Percentiles rank a stretch among this genome's conserved stretches.
These are phyloP conservation scores for Solanum verrucosum DNA, from an alignment of 257 asterid species.

Conservation along the genomic window DNA sequence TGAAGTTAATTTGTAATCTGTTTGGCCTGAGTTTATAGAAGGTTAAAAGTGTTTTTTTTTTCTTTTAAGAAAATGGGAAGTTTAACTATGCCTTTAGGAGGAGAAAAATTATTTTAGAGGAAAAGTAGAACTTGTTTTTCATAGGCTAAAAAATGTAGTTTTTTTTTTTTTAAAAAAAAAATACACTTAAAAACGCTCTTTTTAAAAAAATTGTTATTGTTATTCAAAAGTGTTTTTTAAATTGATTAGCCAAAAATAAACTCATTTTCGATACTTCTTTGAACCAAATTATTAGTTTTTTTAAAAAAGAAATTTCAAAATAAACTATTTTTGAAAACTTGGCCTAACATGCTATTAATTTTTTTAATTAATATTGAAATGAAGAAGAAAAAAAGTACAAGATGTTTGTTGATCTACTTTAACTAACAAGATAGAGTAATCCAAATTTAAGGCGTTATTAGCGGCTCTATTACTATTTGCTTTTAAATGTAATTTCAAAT, in stretches of 20 bases:
- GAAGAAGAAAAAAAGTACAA: background rate
- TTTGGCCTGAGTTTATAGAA: background rate
- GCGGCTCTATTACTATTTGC: background rate
- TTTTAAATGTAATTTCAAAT: background rate
- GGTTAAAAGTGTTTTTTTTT: too few species aligned
- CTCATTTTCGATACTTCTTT: too few species aligned
- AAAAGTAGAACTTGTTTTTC: background rate
- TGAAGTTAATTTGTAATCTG: background rate
- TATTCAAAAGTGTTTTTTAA: background rate
- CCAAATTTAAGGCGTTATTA: background rate
- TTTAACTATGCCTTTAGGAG: background rate
- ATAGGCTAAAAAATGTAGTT: background rate
- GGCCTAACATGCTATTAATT: too few species aligned
- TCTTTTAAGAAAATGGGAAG: too few species aligned
- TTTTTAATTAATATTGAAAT: background rate
- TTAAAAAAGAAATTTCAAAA: background rate
- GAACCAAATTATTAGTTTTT: too few species aligned
- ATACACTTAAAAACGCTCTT: background rate
- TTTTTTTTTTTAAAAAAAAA: background rate
- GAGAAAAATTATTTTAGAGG: background rate
- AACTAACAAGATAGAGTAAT: background rate
- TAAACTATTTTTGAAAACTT: background rate
- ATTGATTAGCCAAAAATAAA: background rate
- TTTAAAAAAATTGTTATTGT: background rate
- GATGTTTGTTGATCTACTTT: background rate